Conservation (phyloP, 225 moss, liverwort and hornwort genomes). For the Polytrichum formosum region DNA sequence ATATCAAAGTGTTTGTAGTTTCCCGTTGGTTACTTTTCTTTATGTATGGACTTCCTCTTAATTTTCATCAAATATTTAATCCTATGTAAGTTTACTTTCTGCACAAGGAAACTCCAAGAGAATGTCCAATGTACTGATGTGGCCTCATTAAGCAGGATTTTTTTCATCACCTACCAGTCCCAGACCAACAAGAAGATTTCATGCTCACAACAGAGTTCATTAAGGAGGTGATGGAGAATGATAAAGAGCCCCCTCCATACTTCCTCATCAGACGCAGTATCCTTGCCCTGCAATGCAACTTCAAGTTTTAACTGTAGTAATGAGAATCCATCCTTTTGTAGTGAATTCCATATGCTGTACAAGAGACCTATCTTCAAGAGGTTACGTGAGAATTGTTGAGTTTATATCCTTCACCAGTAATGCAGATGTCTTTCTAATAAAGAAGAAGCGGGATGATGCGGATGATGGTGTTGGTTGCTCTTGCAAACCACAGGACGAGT, state of each 20-base stretch:
- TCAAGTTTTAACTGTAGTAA: background rate
- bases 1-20: too few species aligned
- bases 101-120: background rate
- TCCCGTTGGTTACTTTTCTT: too few species aligned
- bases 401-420: conserved; percentile 32
- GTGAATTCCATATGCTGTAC: too few species aligned
- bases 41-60: too few species aligned
- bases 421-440: conserved; percentile 73
- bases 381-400: background rate
- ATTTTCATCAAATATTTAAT: background rate
- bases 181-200: conserved; percentile 47
- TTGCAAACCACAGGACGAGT: conserved; percentile 52
- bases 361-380: background rate
- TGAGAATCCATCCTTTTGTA: too few species aligned
- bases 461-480: conserved; percentile 83
- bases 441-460: conserved; percentile 80
- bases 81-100: background rate
- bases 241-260: conserved; percentile 79
- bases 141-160: conserved; percentile 36
- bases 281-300: conserved; percentile 31
- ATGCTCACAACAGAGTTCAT: conserved; percentile 45
- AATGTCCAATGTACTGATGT: conserved; percentile 6
- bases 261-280: conserved; percentile 83
- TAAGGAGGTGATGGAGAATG: conserved; percentile 62
- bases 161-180: conserved; percentile 45